Percentiles rank a stretch among this genome's conserved stretches.
Evolutionary conservation across 1,139 yeast genomes (phyloP).

Genomic region (Geotrichum candidum): DNA sequence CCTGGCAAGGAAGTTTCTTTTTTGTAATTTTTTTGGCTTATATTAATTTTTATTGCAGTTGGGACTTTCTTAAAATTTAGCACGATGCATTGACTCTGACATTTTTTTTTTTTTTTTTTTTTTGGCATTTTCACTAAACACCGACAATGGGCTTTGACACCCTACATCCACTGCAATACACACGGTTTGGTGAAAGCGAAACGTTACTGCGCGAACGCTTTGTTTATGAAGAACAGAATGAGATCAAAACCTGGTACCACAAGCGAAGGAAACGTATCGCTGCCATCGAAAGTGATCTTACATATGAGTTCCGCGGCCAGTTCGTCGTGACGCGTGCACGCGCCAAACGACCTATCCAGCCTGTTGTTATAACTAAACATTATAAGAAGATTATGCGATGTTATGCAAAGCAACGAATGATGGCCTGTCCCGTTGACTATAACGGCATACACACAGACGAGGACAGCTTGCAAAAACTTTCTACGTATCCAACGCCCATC

Average conservation of each 20-base stretch:
- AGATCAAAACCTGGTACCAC: constrained; percentile 12
- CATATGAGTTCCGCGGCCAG: constrained; percentile 11
- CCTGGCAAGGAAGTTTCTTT: constrained; percentile 25
- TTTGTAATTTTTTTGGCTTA: not conserved
- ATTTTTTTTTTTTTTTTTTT: not conserved
- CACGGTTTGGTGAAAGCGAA: not conserved
- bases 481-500: not conserved
- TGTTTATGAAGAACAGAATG: constrained; percentile 15
- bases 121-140: not conserved
- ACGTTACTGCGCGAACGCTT: constrained; percentile 8
- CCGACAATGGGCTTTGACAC: not conserved
- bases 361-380: not conserved
- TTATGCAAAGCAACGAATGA: not conserved
- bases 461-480: not conserved
- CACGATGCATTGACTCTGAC: not conserved
- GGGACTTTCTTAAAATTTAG: not conserved
- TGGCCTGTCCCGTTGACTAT: not conserved
- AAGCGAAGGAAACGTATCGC: constrained; percentile 3
- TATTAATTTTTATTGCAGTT: not conserved
- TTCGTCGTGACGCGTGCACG: constrained; percentile 11
- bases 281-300: constrained; percentile 1
- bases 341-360: not conserved
- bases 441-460: not conserved
- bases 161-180: not conserved
- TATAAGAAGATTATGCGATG: not conserved